Conservation (phyloP, 345 rosid species). For the Barbarea vulgaris region DNA sequence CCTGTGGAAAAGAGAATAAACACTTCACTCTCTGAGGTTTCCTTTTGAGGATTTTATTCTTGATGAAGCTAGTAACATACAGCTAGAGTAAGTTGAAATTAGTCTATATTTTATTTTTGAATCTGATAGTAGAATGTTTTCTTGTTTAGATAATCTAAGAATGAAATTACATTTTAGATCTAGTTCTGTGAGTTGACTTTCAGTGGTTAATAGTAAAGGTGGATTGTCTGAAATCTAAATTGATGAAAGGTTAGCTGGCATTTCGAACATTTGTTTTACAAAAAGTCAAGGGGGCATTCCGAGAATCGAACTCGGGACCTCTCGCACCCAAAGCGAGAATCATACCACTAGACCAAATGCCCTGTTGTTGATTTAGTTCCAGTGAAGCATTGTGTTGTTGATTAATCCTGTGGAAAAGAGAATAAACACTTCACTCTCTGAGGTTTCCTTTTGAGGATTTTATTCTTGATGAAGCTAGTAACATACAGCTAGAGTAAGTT, state of each 20-base stretch:
- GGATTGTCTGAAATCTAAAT: too few relatives aligned
- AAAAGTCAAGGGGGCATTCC: constrained; percentile 50
- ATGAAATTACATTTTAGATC: background rate
- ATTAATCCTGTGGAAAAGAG: background rate
- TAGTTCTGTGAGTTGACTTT: background rate
- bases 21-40: too few relatives aligned
- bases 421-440: too few relatives aligned
- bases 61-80: constrained; percentile 4
- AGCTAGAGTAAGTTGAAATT: background rate
- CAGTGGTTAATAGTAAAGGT: too few relatives aligned
- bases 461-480: background rate
- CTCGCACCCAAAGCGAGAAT: constrained; percentile 91
- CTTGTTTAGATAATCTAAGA: background rate
- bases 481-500: background rate
- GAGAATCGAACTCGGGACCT: constrained; percentile 70
- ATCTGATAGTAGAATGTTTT: background rate
- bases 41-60: background rate
- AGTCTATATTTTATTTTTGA: background rate
- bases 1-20: too few relatives aligned
- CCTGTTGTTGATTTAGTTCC: constrained; percentile 30
- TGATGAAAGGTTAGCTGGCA: too few relatives aligned
- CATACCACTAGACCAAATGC: constrained; percentile 90
- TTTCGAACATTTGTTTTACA: background rate
- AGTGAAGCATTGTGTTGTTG: background rate
- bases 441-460: background rate